Conservation (phyloP, 352 stramenopile genomes). For the Pythium diclinum region DNA sequence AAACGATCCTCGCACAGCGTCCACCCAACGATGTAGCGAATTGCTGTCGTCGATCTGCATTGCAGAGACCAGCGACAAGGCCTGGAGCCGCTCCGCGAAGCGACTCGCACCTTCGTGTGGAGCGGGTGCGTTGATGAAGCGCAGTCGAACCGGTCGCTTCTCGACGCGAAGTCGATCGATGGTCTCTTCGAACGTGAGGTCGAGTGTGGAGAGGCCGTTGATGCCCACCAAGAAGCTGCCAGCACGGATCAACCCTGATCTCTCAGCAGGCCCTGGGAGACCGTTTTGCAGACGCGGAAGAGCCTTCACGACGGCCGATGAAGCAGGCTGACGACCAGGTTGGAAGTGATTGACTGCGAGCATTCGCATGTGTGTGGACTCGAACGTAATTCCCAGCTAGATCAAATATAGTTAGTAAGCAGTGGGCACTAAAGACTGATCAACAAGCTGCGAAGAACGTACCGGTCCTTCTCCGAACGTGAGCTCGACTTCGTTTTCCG, state of each 20-base stretch:
- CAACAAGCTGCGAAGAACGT: slow-evolving; percentile 6
- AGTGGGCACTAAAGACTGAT: not conserved
- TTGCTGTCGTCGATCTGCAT: slow-evolving; percentile 45
- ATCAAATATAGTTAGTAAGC: slow-evolving; percentile 7
- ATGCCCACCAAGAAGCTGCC: slow-evolving; percentile 70
- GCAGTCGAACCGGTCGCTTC: slow-evolving; percentile 51
- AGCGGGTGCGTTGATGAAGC: slow-evolving; percentile 51
- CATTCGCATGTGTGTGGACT: slow-evolving; percentile 67
- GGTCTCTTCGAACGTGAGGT: slow-evolving; percentile 61
- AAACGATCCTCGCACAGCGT: slow-evolving; percentile 57
- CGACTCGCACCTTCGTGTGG: slow-evolving; percentile 54
- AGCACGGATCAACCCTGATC: slow-evolving; percentile 42
- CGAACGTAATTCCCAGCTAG: slow-evolving; percentile 77
- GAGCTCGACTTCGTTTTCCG: slow-evolving; percentile 52
- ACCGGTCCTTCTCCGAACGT: slow-evolving; percentile 69
- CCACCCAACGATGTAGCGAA: slow-evolving; percentile 50
- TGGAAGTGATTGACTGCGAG: slow-evolving; percentile 55
- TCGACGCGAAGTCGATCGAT: slow-evolving; percentile 50
- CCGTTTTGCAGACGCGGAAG: slow-evolving; percentile 57
- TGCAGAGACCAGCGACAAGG: slow-evolving; percentile 49
- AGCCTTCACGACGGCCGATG: slow-evolving; percentile 68
- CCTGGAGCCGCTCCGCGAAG: slow-evolving; percentile 57
- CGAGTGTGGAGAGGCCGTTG: slow-evolving; percentile 62
- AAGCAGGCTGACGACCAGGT: slow-evolving; percentile 32
- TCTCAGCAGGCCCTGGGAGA: slow-evolving; percentile 55